A percentile compares a stretch with the other conserved stretches of the same genome.
These are phyloP conservation scores for Tylopilus felleus DNA, from an alignment of 768 basidiomycete genomes.

Conservation along the genomic window DNA sequence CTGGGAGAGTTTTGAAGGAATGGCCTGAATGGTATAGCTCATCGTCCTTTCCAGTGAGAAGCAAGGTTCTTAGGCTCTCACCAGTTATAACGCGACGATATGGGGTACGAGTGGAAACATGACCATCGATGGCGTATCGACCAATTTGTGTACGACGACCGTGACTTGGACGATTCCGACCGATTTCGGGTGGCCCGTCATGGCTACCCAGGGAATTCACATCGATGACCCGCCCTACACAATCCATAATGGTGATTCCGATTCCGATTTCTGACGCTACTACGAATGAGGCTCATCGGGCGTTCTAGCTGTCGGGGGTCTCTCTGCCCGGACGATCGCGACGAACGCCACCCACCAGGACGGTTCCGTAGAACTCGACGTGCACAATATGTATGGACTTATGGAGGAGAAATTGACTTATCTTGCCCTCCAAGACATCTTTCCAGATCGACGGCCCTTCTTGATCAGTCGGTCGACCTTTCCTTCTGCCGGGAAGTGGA, in stretches of 20 bases:
- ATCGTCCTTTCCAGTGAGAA: neutral
- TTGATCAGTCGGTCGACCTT: constrained; percentile 66
- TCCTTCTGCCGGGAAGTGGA: constrained; percentile 61
- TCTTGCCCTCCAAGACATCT: constrained; percentile 48
- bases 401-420: constrained; percentile 68
- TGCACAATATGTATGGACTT: constrained; percentile 65
- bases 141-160: constrained; percentile 38
- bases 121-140: constrained; percentile 59
- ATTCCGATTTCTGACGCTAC: constrained; percentile 2
- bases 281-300: neutral
- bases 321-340: constrained; percentile 54
- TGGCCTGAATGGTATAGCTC: constrained; percentile 59
- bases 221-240: constrained; percentile 61
- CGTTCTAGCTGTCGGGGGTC: constrained; percentile 43
- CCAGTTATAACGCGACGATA: constrained; percentile 55
- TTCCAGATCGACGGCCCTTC: constrained; percentile 62
- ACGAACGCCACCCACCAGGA: constrained; percentile 67
- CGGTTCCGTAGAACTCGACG: constrained; percentile 59
- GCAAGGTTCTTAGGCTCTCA: constrained; percentile 29
- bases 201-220: constrained; percentile 48
- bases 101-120: constrained; percentile 71
- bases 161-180: constrained; percentile 1
- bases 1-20: constrained; percentile 1
- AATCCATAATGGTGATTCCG: constrained; percentile 59
- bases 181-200: constrained; percentile 34